Evolutionary conservation across 139 green algal species (phyloP).

Genomic region (Micractinium conductrix): DNA sequence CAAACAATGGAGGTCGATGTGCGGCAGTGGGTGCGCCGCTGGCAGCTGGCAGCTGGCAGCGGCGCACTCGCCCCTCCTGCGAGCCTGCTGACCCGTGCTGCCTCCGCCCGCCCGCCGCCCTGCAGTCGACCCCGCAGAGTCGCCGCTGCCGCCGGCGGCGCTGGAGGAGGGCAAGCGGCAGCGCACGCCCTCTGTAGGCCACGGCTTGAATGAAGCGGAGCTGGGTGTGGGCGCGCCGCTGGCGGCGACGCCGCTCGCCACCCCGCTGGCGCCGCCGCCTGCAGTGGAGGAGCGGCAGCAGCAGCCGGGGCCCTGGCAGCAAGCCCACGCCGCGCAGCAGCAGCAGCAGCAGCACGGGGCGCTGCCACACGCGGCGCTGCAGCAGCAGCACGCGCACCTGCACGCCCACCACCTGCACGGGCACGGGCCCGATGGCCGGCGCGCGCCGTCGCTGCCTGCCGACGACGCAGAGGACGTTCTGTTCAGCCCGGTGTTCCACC

Average conservation of each 20-base stretch:
- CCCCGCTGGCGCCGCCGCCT: not conserved
- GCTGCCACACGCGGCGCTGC: not conserved
- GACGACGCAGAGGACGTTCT: not conserved
- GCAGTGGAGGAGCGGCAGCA: not conserved
- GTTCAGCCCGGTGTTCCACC: slow-evolving; percentile 30
- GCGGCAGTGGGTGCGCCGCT: no score
- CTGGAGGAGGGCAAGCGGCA: slow-evolving; percentile 12
- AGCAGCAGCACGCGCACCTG: not conserved
- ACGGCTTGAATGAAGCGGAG: not conserved
- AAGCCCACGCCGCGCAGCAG: not conserved
- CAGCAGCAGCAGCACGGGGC: not conserved
- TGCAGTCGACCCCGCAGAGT: slow-evolving; percentile 6
- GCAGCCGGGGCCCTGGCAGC: not conserved
- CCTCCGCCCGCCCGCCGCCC: not conserved
- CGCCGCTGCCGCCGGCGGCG: not conserved
- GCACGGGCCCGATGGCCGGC: not conserved
- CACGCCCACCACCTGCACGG: not conserved
- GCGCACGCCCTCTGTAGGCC: not conserved
- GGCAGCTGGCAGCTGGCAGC: no score
- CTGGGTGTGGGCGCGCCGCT: not conserved
- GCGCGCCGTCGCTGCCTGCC: not conserved
- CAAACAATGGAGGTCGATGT: not conserved
- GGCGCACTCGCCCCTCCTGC: no score
- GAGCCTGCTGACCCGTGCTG: not conserved
- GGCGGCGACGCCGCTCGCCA: not conserved